phyloP scores from a whole-genome alignment of 2,329 filamentous ascomycete species.

The Colletotrichum noveboracense region DNA sequence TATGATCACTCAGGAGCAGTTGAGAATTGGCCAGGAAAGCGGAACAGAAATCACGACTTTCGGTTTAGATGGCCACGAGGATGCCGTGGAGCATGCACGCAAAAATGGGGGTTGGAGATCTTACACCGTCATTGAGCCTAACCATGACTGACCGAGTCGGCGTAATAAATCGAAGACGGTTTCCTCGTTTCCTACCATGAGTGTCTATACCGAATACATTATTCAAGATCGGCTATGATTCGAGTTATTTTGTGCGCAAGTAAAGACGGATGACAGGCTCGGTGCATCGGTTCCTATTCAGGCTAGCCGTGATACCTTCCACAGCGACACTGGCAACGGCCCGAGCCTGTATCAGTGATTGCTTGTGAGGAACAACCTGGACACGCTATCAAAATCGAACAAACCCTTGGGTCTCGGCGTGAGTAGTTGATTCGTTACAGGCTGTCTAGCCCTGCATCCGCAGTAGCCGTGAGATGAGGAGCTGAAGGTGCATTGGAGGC shows the following conservation, averaged over 20 bases:
- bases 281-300: neutral
- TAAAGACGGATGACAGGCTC: neutral
- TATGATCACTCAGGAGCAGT: conserved; percentile 39
- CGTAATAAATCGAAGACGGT: neutral
- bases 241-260: neutral
- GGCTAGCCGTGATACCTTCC: neutral
- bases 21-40: conserved; percentile 36
- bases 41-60: conserved; percentile 35
- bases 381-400: neutral
- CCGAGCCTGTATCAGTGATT: neutral
- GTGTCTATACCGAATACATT: neutral
- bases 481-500: neutral
- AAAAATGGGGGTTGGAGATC: conserved; percentile 26
- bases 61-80: conserved; percentile 35
- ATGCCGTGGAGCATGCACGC: conserved; percentile 28
- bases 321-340: neutral
- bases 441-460: neutral
- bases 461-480: neutral
- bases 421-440: neutral
- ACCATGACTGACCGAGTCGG: neutral
- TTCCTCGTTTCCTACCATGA: neutral
- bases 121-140: conserved; percentile 12
- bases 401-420: neutral
- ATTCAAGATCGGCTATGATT: neutral
- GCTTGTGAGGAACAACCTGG: neutral